phyloP scores from a whole-genome alignment of 768 basidiomycete genomes.

The Porphyrellus cyaneotinctus region DNA sequence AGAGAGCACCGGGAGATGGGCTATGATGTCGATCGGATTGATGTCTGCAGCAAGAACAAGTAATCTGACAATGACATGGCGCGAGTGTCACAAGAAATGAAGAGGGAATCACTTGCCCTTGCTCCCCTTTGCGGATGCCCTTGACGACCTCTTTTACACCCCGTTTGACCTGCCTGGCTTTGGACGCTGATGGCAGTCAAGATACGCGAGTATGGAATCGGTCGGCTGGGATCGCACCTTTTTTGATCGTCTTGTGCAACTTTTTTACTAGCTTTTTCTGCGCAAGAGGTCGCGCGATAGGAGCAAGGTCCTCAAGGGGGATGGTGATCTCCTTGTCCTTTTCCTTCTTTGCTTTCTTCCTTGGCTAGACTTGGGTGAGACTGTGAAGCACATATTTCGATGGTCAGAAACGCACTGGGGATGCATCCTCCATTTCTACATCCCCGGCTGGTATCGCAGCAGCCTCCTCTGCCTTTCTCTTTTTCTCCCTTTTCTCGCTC shows the following conservation, averaged over 20 bases:
- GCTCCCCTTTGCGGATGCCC: conserved; percentile 94
- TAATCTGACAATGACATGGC: conserved; percentile 45
- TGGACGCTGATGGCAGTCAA: conserved; percentile 60
- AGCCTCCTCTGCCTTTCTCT: conserved; percentile 45
- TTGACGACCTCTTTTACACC: conserved; percentile 99
- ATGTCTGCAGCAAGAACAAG: conserved; percentile 95
- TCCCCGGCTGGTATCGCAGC: conserved; percentile 34
- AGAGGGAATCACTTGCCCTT: conserved; percentile 60
- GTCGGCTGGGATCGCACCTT: conserved; percentile 45
- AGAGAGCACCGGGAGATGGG: conserved; percentile 89
- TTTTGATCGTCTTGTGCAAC: conserved; percentile 91
- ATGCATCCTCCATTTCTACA: conserved; percentile 43
- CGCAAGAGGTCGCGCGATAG: conserved; percentile 92
- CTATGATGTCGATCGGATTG: conserved; percentile 97
- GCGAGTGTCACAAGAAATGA: neutral
- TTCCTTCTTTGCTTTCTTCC: conserved; percentile 63
- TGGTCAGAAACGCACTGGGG: conserved; percentile 26
- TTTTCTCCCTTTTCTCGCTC: conserved; percentile 73
- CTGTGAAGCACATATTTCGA: conserved; percentile 29
- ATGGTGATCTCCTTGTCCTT: conserved; percentile 63
- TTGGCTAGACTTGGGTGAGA: conserved; percentile 25
- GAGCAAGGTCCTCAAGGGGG: conserved; percentile 78
- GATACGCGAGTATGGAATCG: neutral
- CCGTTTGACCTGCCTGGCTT: conserved; percentile 91
- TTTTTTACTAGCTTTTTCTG: conserved; percentile 92